A percentile compares a stretch with the other conserved stretches of the same genome.
Evolutionary conservation across 1,284 basidiomycete species (phyloP).

Genomic region (Gymnopus androsaceus): DNA sequence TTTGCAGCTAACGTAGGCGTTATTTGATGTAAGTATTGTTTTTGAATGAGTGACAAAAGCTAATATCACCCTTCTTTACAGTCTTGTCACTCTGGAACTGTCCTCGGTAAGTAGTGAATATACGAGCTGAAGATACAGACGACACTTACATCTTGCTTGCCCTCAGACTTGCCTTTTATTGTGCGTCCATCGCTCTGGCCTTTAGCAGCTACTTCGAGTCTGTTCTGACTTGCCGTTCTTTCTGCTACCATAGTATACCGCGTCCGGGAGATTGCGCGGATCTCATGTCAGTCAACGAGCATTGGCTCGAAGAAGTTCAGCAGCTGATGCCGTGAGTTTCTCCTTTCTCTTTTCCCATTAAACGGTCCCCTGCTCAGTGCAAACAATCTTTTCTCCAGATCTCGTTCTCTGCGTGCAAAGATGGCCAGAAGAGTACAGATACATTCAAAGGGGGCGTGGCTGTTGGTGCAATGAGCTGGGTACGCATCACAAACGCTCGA

Average conservation of each 20-base stretch:
- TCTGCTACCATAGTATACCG: conserved; percentile 51
- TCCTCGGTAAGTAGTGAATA: conserved; percentile 44
- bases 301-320: conserved; percentile 35
- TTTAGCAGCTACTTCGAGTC: background rate
- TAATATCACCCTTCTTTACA: conserved; percentile 23
- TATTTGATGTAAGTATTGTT: conserved; percentile 65
- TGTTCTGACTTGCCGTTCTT: background rate
- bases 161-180: conserved; percentile 63
- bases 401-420: conserved; percentile 76
- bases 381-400: conserved; percentile 37
- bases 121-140: background rate
- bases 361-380: background rate
- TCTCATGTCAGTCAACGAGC: conserved; percentile 43
- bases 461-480: conserved; percentile 76
- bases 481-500: conserved; percentile 29
- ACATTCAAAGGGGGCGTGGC: conserved; percentile 51
- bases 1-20: conserved; percentile 40
- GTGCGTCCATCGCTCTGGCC: conserved; percentile 33
- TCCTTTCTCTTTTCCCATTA: background rate
- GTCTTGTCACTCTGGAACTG: conserved; percentile 68
- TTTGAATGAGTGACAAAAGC: conserved; percentile 22
- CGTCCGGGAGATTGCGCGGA: conserved; percentile 57
- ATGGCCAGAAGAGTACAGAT: conserved; percentile 73
- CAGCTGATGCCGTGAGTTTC: conserved; percentile 54
- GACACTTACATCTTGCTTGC: background rate